Evolutionary conservation across 208 protist genomes (phyloP).

Genomic region (Acanthamoeba triangularis): DNA sequence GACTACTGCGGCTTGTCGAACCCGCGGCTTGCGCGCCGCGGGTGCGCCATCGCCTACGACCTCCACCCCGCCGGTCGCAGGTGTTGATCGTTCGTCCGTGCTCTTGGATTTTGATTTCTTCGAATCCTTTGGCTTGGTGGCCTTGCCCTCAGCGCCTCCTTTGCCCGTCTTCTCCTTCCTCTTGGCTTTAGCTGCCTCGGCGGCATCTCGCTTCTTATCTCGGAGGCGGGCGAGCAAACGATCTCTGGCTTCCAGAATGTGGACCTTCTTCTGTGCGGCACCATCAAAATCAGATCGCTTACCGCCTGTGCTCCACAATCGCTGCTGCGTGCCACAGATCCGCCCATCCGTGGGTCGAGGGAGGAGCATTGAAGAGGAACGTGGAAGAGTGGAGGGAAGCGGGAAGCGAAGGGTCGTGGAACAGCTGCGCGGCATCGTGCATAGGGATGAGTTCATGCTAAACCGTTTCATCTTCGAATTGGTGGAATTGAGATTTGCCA

Average conservation of each 20-base stretch:
- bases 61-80: background rate
- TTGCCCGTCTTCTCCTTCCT: background rate
- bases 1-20: background rate
- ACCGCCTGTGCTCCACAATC: no score
- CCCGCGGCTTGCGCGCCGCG: background rate
- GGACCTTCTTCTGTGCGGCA: background rate
- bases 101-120: background rate
- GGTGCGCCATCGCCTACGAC: constrained; percentile 39
- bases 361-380: no score
- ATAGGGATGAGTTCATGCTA: no score
- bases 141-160: background rate
- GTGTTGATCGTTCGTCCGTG: background rate
- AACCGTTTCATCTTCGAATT: no score
- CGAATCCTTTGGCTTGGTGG: background rate
- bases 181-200: background rate
- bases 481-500: no score
- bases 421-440: no score
- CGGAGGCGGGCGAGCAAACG: background rate
- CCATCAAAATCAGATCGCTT: no score
- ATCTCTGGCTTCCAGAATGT: constrained; percentile 24
- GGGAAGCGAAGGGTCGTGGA: no score
- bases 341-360: no score
- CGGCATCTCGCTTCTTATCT: constrained; percentile 31
- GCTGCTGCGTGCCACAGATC: no score
- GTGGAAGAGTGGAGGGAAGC: no score